Evolutionary conservation across 1,139 yeast species (phyloP), one percentile per base, ranked within the genome.

Genomic region (Suhomyces terraborum): DNA sequence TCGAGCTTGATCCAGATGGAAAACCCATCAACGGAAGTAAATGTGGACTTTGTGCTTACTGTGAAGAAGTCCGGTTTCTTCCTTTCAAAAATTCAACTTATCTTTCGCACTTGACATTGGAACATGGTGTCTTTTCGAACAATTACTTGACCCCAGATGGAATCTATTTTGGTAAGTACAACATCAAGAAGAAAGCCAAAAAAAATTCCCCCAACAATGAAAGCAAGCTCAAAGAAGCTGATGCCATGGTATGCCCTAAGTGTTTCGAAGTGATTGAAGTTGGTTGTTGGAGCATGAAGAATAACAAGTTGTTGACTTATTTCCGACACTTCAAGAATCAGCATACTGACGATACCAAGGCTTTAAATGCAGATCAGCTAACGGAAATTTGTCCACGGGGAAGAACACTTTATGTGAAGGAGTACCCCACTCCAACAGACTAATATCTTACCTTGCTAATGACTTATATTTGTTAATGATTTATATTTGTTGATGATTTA

Each of bases 1-100:
- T 53, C 44, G 67, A 62, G 44, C 36, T 58, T 10, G 58, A 54
- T 36, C 43, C 36, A 3, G 34, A 38, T 4, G 62, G 62, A 1
- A 39, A 49, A 2, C 39, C 43, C 18, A 45, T 57, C 18, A 58
- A 54, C 35, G 59, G 55, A 25, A 53, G 59, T 35, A 59, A 58
- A 36, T 56, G 67, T 34, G 71, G 69, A 27, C 44, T 63, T 39
- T 66, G 70, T 52, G 62, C 69, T 0, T 66, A 62, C 41, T 66
- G 70, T 41, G 54, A 54, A 28, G 50, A 51, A 24, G 58, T 64
- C 20, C 61, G 58, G 43, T 65, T 66, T 40, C 51, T 62, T 18
- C 65, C 68, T 1, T 61, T 62, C 46, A 65, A 66, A 45, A 64
- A 64, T 48, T 59, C 66, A 1, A 59, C 63, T 25, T 66, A 64